Conservation (phyloP, 805 yeast species). For the Saccharomycopsis capsularis region DNA sequence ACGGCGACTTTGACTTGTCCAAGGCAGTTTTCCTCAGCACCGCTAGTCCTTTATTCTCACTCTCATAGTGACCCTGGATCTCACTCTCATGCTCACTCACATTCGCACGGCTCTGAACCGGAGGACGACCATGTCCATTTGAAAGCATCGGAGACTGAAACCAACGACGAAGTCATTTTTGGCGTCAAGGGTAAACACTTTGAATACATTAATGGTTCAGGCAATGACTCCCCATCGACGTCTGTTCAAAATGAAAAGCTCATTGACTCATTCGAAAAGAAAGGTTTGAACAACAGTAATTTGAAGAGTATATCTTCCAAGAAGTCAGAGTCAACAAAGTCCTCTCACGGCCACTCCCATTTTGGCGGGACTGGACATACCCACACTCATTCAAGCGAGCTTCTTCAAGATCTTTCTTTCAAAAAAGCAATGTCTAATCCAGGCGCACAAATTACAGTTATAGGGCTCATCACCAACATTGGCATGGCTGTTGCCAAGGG, state of each 20-base stretch:
- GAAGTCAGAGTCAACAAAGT: no score
- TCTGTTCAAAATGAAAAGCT: slow-evolving; percentile 1
- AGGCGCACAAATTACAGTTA: slow-evolving; percentile 88
- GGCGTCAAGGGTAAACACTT: slow-evolving; percentile 25
- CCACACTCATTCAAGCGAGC: slow-evolving; percentile 29
- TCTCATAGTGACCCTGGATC: no score
- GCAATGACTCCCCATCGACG: slow-evolving; percentile 14
- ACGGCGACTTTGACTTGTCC: no score
- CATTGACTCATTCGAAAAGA: background rate
- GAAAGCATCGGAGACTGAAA: slow-evolving; percentile 37
- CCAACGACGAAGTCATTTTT: slow-evolving; percentile 33
- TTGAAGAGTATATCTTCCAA: background rate
- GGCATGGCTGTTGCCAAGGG: slow-evolving; percentile 84
- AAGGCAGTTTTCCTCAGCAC: no score
- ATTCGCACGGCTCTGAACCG: slow-evolving; percentile 27
- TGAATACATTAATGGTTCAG: slow-evolving; percentile 17
- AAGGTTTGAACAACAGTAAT: background rate
- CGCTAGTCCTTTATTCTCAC: no score
- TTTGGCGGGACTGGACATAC: slow-evolving; percentile 21
- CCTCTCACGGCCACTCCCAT: slow-evolving; percentile 12
- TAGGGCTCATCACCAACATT: slow-evolving; percentile 78
- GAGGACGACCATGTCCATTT: slow-evolving; percentile 37
- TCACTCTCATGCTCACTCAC: slow-evolving; percentile 26
- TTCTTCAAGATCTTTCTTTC: slow-evolving; percentile 15
- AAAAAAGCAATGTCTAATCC: slow-evolving; percentile 42